Base-by-base conservation (phyloP, 257 asterid species). In the Fraxinus excelsior region DNA sequence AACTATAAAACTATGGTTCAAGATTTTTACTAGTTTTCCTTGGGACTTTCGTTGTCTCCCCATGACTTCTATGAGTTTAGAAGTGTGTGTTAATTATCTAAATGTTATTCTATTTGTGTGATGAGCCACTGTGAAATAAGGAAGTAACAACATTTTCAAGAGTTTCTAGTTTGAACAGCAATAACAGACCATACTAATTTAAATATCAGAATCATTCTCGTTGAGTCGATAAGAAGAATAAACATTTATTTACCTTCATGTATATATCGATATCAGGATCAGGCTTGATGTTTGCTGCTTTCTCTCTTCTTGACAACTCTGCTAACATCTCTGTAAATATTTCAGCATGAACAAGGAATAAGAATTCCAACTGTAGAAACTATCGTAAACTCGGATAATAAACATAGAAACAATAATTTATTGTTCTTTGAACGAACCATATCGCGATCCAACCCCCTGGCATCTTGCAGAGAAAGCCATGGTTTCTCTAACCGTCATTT, bases 401-500 rank as follows among this genome's bases (percentile, higher is more conserved):
- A 53, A 53, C 10, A n/a, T 1, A 53, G 64, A 53, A 53, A 53
- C 26, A 1, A n/a, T 1, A 53, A 53, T 53, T 4, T 26, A 53
- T n/a, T n/a, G 64, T 26, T 21, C 37, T 4, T 11, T 79, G 31
- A 11, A 78, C 91, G 37, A 75, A 91, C 97, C 94, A 70, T 88
- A 90, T 37, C 91, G 87, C 4, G 92, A 78, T 67, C 96, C 97
- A 26, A 90, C 96, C 0, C 97, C 97, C 38, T 92, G 97, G 77
- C 90, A 88, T 74, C 96, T 84, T 0, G 94, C 96, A 0, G 97
- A 89, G 72, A 89, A 90, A 0, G 87, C 93, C 26, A 92, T 74
- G 21, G 97, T 92, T 78, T 92, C 97, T 80, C 91, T 84, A 0
- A 90, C 94, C 4, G 97, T 92, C 94, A 92, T 85, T 81, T 92